Conservation (phyloP, 2,329 filamentous ascomycete species). For the Paecilomyces formosus region DNA sequence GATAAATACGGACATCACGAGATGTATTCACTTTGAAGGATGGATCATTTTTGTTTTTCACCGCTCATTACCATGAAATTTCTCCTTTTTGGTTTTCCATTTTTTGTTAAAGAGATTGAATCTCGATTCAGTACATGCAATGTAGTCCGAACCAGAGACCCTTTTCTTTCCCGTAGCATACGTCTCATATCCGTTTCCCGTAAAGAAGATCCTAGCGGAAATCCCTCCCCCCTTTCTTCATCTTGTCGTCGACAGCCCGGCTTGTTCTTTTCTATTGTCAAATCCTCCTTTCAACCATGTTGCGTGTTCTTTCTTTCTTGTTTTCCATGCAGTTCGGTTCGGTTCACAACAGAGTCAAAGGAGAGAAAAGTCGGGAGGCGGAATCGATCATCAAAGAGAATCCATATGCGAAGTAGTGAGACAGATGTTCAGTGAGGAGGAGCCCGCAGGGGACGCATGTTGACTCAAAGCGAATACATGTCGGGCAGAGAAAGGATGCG, state of each 20-base stretch:
- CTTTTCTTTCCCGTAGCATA: not conserved
- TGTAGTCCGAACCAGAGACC: not conserved
- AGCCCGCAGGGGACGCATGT: not conserved
- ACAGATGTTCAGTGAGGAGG: not conserved
- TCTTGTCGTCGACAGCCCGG: not conserved
- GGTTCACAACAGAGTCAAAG: not conserved
- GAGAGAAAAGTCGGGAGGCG: not conserved
- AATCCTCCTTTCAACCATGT: too few relatives aligned
- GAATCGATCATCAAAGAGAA: not conserved
- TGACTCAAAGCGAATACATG: not conserved
- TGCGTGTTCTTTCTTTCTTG: not conserved
- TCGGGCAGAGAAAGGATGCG: constrained; percentile 25
- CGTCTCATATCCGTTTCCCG: not conserved
- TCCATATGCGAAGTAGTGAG: not conserved
- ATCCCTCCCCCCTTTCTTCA: not conserved
- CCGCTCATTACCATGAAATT: not conserved
- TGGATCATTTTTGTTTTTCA: not conserved
- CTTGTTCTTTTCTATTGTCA: not conserved
- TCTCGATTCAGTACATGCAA: not conserved
- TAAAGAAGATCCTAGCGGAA: not conserved
- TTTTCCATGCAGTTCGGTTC: not conserved
- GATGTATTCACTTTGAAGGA: not conserved
- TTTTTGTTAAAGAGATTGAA: not conserved
- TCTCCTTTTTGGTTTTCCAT: not conserved
- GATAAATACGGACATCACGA: not conserved